Base-by-base conservation (phyloP, 2,329 filamentous ascomycete species). In the Sporothrix mexicana region DNA sequence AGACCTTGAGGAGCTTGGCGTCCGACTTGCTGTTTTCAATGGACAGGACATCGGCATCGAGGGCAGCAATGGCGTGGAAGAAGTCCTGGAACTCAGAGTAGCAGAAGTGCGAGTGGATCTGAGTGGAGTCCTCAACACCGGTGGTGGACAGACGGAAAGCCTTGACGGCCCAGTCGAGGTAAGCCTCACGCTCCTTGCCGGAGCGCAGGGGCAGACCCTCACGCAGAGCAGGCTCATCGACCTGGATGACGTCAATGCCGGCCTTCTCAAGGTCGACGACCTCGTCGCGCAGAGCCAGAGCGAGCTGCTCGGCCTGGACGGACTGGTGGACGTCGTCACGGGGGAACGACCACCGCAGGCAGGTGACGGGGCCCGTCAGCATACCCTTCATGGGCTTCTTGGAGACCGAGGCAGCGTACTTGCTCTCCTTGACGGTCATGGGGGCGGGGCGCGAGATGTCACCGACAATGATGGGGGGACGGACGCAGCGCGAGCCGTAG, bases 31-130 rank as follows among this genome's bases (percentile, higher is more conserved):
- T 97, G 93, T 99, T 99, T 92, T 99, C 96, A 79, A 99, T 99
- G 82, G 93, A 97, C 80, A 99, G 91, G 76, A 99, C 96, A 85
- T 99, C 96, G 76, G 96, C 95, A 83, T 99, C 96, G 77, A 99
- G 92, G 75, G 96, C 95, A 77, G 96, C 94, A 79, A 99, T 99
- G 86, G 96, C 96, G 86, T 98, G 94, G 94, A 99, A 99, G 90
- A 99, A 99, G 89, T 99, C 96, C 88, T 99, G 96, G 93, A 99
- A 99, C 90, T 99, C 96, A 70, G 96, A 98, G 92, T 99, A 99
- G 86, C 96, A 99, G 93, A 99, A 99, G 89, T 99, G 96, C 76
- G 95, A 98, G 92, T 99, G 96, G 84, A 99, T 98, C 90, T 99
- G 96, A 78, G 96, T 99, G 74, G 92, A 93, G 85, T 99, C 94